Conservation (phyloP, 2,329 filamentous ascomycete species). For the Botrytis fabae region DNA sequence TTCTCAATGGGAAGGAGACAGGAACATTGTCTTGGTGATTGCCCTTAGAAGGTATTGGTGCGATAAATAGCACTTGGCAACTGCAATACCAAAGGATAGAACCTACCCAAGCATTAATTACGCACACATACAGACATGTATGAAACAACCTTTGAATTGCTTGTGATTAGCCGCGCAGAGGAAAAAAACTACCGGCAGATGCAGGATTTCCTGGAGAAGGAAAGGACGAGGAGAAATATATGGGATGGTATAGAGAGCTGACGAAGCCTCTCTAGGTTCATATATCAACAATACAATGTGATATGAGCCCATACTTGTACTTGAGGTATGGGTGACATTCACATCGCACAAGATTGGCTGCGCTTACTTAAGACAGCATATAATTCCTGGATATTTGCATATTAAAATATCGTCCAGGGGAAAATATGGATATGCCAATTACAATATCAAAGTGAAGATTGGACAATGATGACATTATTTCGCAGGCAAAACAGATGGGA, state of each 20-base stretch:
- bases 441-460: not conserved
- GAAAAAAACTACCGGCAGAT: not conserved
- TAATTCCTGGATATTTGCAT: not conserved
- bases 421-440: not conserved
- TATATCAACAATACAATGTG: not conserved
- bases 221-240: not conserved
- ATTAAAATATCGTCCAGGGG: not conserved
- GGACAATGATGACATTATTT: not conserved
- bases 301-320: not conserved
- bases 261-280: conserved; percentile 1
- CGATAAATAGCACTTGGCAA: conserved; percentile 3
- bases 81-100: not conserved
- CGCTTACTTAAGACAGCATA: not conserved
- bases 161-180: not conserved
- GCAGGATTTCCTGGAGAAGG: conserved; percentile 1
- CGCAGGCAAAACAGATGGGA: not conserved
- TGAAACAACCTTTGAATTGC: not conserved
- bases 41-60: not conserved
- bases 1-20: not conserved
- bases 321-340: not conserved
- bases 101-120: not conserved
- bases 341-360: not conserved
- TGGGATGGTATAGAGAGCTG: not conserved
- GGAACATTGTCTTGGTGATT: not conserved
- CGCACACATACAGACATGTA: not conserved